Evolutionary conservation across 345 rosid genomes (phyloP).

Genomic region (Anastatica hierochuntica): DNA sequence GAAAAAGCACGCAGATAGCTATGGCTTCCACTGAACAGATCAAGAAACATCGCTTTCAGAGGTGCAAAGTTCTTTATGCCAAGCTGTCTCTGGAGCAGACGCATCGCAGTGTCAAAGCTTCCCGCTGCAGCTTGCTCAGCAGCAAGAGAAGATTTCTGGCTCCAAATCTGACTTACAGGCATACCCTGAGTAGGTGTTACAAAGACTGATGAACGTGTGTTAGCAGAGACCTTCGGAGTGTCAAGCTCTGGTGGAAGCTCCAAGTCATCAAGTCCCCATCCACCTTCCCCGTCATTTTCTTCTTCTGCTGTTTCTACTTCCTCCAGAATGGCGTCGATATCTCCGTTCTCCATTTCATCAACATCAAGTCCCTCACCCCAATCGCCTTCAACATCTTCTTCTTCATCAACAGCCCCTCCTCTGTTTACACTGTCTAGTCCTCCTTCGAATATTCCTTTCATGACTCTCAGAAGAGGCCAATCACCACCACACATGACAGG

Average conservation of each 20-base stretch:
- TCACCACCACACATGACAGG: slow-evolving; percentile 68
- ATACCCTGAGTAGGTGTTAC: slow-evolving; percentile 82
- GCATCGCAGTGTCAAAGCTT: slow-evolving; percentile 77
- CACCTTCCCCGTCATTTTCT: slow-evolving; percentile 53
- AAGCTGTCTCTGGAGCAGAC: slow-evolving; percentile 70
- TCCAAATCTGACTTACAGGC: slow-evolving; percentile 85
- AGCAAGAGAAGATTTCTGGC: slow-evolving; percentile 67
- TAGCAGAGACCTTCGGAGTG: slow-evolving; percentile 42
- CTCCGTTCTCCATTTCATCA: slow-evolving; percentile 58
- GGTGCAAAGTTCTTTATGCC: slow-evolving; percentile 67
- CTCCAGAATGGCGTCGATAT: slow-evolving; percentile 40
- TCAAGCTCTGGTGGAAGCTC: slow-evolving; percentile 77
- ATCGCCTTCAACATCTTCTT: slow-evolving; percentile 56
- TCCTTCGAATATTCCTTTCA: slow-evolving; percentile 79
- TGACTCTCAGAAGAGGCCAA: slow-evolving; percentile 84
- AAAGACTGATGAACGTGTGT: slow-evolving; percentile 47
- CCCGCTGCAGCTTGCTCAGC: slow-evolving; percentile 88
- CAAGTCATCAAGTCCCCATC: slow-evolving; percentile 85
- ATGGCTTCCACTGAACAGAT: slow-evolving; percentile 66
- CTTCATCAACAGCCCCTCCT: slow-evolving; percentile 46
- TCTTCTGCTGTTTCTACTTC: slow-evolving; percentile 60
- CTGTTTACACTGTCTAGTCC: slow-evolving; percentile 49
- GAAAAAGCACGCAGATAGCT: slow-evolving; percentile 63
- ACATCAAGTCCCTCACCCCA: slow-evolving; percentile 74
- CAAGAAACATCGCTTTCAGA: slow-evolving; percentile 57